phyloP scores from a whole-genome alignment of 23 red algal genomes.

The Gracilaria gracilis region DNA sequence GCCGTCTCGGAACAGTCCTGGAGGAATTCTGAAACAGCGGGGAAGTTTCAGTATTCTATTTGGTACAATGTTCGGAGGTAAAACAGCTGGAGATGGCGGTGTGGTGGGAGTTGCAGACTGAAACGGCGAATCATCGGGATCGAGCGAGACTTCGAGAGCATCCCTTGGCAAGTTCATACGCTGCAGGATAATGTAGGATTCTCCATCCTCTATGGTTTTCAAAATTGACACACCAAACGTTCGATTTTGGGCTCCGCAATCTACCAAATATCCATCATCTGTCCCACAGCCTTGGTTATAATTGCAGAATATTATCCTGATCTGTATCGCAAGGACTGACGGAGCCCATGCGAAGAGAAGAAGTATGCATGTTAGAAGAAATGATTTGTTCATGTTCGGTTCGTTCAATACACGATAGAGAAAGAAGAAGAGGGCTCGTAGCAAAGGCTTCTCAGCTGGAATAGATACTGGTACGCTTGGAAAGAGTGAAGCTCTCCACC shows the following conservation, averaged over 20 bases:
- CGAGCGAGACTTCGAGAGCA: slow-evolving; percentile 2
- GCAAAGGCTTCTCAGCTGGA: neutral
- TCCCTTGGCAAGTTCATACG: neutral
- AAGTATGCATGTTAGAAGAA: neutral
- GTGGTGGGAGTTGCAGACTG: neutral
- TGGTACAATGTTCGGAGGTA: neutral
- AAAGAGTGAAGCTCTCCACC: neutral
- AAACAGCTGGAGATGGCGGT: slow-evolving; percentile 12
- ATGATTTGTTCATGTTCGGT: neutral
- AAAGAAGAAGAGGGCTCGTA: neutral
- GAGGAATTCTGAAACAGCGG: slow-evolving; percentile 30
- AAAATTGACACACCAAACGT: slow-evolving; percentile 12
- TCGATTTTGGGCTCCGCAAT: neutral
- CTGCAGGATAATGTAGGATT: slow-evolving; percentile 16
- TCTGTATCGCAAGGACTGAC: neutral
- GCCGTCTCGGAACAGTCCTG: neutral
- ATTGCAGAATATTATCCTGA: neutral
- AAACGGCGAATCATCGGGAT: slow-evolving; percentile 17
- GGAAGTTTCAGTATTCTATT: neutral
- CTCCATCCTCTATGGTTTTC: slow-evolving; percentile 31
- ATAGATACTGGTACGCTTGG: no score
- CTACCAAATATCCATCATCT: slow-evolving; percentile 20
- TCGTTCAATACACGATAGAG: neutral
- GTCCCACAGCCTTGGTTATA: slow-evolving; percentile 20
- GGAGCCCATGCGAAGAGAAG: neutral